Base-by-base conservation (phyloP, 306 rosid species). In the Geum urbanum region DNA sequence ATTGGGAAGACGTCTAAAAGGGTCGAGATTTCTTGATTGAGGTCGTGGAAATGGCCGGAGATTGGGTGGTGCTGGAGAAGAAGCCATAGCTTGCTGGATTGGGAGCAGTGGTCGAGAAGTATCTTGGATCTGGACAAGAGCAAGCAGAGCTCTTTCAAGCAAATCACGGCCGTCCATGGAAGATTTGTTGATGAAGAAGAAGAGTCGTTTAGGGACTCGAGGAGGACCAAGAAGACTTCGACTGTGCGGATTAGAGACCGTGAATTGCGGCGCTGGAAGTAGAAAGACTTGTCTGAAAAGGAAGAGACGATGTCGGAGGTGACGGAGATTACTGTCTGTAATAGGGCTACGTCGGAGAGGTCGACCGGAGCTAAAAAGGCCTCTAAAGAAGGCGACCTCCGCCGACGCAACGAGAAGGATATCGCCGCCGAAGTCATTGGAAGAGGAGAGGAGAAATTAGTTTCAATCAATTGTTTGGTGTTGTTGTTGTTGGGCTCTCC, bases 361-460 rank as follows among this genome's bases (percentile, higher is more conserved):
- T 90, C 90, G 50, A 92, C 98, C 69, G 98, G 98, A 8, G 90
- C 97, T n/a, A 92, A 73, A 74, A 92, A 90, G 0, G 89, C 89
- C 50, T 90, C 97, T 78, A 86, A 32, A 8, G 97, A 86, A 49
- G 98, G 98, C 74, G 98, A 92, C 80, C 97, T 88, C 62, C 94
- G 79, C 77, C 98, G 80, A 77, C 98, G 82, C 49, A 90, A 16
- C n/a, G 96, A 90, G 37, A 96, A 85, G 63, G 85, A 92, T 65
- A 92, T 87, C 57, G 97, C 94, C 63, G 94, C 97, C 16, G 91
- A 86, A 56, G 96, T 96, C 98, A 55, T 54, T 6, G 15, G 32
- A 27, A 2, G 2, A 2, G 2, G 2, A 27, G 32, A 27, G 32
- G 2, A 2, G 2, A 27, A 27, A 27, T 27, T 27, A 27, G 32